These are phyloP conservation scores for Takashimella tepidaria DNA, from an alignment of 1,284 basidiomycete genomes.

Conservation along the genomic window DNA sequence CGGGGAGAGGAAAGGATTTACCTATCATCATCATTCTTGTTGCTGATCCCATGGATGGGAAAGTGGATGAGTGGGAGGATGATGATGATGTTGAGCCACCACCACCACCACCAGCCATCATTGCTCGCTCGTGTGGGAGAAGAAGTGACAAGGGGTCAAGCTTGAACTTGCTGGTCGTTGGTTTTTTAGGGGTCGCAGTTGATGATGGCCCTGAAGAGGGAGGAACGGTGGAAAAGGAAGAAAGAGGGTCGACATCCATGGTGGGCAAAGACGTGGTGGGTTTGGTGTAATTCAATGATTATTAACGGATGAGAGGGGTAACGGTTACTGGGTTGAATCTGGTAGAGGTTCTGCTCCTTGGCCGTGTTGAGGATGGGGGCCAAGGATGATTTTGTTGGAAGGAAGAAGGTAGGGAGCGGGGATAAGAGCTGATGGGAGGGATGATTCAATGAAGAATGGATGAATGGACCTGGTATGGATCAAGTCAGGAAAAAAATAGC, in stretches of 20 bases:
- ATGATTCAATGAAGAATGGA: not conserved
- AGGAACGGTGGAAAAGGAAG: not conserved
- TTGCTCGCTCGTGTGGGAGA: conserved; percentile 41
- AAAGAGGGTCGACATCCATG: not conserved
- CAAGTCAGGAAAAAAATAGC: not conserved
- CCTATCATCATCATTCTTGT: not conserved
- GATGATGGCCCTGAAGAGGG: not conserved
- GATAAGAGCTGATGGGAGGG: not conserved
- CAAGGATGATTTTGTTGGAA: no score
- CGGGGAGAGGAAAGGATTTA: not conserved
- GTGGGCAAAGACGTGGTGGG: not conserved
- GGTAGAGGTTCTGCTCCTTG: no score
- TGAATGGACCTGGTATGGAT: not conserved
- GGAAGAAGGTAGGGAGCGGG: not conserved
- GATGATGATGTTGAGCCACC: not conserved
- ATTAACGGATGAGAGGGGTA: not conserved
- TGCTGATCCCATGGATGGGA: not conserved
- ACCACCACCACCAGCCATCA: no score
- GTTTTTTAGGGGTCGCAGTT: no score
- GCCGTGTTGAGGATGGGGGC: not conserved
- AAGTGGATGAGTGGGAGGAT: not conserved
- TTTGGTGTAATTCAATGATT: not conserved
- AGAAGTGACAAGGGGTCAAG: conserved; percentile 45
- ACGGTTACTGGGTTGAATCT: not conserved
- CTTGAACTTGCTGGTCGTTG: conserved; percentile 34